Evolutionary conservation across 2,329 filamentous ascomycete genomes (phyloP).

Genomic region (Plectosphaerella sp.): DNA sequence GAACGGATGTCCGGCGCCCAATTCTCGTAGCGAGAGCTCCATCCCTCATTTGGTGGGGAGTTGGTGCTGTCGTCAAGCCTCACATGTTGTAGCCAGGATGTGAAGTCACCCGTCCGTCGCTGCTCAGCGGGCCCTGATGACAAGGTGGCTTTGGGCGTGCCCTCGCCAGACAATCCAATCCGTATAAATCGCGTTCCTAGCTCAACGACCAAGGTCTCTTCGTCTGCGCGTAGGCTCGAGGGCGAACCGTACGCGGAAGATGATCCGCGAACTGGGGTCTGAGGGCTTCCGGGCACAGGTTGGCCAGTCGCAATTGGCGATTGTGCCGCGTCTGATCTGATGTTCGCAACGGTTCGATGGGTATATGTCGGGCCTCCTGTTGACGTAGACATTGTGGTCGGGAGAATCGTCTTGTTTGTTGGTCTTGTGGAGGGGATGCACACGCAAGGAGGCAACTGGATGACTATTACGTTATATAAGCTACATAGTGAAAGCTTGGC

Average conservation of each 20-base stretch:
- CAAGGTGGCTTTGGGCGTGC: slow-evolving; percentile 65
- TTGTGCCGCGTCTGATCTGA: slow-evolving; percentile 39
- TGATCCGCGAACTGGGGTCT: slow-evolving; percentile 55
- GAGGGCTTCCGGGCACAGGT: slow-evolving; percentile 42
- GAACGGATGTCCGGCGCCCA: slow-evolving; percentile 73
- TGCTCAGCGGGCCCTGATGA: slow-evolving; percentile 72
- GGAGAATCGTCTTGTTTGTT: not conserved
- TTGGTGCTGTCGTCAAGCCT: slow-evolving; percentile 38
- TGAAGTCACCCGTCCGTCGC: slow-evolving; percentile 76
- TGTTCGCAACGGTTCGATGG: slow-evolving; percentile 55
- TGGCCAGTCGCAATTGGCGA: slow-evolving; percentile 14
- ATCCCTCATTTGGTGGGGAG: slow-evolving; percentile 42
- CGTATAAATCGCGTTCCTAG: slow-evolving; percentile 74
- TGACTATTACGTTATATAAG: no score
- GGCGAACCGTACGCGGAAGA: slow-evolving; percentile 54
- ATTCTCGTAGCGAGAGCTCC: slow-evolving; percentile 66
- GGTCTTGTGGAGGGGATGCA: no score
- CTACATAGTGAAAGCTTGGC: no score
- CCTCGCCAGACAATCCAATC: slow-evolving; percentile 83
- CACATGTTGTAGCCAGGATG: slow-evolving; percentile 59
- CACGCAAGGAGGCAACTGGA: no score
- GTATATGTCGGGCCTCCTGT: slow-evolving; percentile 39
- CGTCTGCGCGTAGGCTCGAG: slow-evolving; percentile 65
- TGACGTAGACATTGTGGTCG: slow-evolving; percentile 21
- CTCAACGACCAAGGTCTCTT: slow-evolving; percentile 81